Percentiles rank a stretch among this genome's conserved stretches.
phyloP scores from a whole-genome alignment of 1,284 basidiomycete genomes.

The Cryptococcus sp. region DNA sequence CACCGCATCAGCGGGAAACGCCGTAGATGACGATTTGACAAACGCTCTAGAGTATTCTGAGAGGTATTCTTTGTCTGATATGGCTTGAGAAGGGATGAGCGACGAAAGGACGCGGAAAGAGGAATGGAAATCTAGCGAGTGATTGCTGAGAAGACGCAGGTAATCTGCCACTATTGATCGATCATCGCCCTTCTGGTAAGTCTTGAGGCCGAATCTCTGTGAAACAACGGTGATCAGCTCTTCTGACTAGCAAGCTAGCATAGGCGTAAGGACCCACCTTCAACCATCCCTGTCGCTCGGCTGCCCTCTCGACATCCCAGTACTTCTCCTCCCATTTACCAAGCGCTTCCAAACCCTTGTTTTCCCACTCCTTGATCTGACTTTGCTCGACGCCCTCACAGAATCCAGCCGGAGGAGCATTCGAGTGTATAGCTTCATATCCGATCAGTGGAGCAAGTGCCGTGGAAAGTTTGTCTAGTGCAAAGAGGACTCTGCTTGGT shows the following conservation, averaged over 20 bases:
- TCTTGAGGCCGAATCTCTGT: slow-evolving; percentile 72
- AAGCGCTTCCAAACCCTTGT: slow-evolving; percentile 59
- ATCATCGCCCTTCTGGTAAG: slow-evolving; percentile 59
- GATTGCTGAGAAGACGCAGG: slow-evolving; percentile 66
- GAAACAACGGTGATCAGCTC: slow-evolving; percentile 3
- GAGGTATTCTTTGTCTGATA: slow-evolving; percentile 44
- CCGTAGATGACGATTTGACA: slow-evolving; percentile 55
- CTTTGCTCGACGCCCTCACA: slow-evolving; percentile 63
- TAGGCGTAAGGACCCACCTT: slow-evolving; percentile 58
- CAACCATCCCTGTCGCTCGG: slow-evolving; percentile 67
- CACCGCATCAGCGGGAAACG: slow-evolving; percentile 55
- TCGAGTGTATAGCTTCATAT: slow-evolving; percentile 61
- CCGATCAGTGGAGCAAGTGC: slow-evolving; percentile 80
- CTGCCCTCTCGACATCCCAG: slow-evolving; percentile 60
- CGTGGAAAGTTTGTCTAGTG: slow-evolving; percentile 70
- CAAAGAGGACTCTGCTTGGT: slow-evolving; percentile 62
- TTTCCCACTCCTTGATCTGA: slow-evolving; percentile 65
- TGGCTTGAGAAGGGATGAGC: slow-evolving; percentile 60
- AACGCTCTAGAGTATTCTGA: slow-evolving; percentile 59
- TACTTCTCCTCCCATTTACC: slow-evolving; percentile 57
- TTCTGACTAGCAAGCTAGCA: background rate
- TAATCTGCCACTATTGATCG: slow-evolving; percentile 64
- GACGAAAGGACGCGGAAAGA: slow-evolving; percentile 70
- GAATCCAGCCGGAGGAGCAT: slow-evolving; percentile 66
- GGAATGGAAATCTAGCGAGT: slow-evolving; percentile 77